Evolutionary conservation across 345 rosid species (phyloP).

Genomic region (Ceriops zippeliana): DNA sequence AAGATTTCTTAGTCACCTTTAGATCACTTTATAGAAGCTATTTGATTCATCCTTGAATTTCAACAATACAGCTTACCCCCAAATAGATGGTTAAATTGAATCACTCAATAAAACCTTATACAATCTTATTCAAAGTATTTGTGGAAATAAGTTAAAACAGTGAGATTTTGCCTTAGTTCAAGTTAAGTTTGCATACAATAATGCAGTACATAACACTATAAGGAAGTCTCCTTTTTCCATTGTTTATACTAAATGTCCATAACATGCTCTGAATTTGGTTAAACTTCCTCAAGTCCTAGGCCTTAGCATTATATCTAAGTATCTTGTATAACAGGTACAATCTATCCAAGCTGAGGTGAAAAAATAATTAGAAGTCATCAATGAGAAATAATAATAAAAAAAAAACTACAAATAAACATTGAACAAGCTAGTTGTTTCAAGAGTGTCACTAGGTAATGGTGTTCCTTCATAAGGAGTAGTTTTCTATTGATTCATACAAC

Average conservation of each 20-base stretch:
- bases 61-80: no score
- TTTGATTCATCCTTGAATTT: no score
- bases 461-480: background rate
- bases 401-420: background rate
- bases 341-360: background rate
- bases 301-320: rapidly evolving
- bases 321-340: background rate
- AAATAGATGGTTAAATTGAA: rapidly evolving
- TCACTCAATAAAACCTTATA: no score
- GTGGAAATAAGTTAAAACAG: no score
- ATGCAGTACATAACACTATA: no score
- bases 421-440: background rate
- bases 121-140: no score
- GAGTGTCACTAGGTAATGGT: background rate
- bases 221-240: background rate
- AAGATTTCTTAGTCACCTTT: no score
- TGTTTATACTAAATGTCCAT: background rate
- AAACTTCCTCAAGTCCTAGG: background rate
- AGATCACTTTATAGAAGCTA: no score
- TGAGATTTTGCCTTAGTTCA: no score
- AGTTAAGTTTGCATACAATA: no score
- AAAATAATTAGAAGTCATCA: background rate
- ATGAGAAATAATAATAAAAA: background rate
- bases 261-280: background rate
- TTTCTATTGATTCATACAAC: background rate